Conservation (phyloP, 768 basidiomycete species). For the Leccinum broughii region DNA sequence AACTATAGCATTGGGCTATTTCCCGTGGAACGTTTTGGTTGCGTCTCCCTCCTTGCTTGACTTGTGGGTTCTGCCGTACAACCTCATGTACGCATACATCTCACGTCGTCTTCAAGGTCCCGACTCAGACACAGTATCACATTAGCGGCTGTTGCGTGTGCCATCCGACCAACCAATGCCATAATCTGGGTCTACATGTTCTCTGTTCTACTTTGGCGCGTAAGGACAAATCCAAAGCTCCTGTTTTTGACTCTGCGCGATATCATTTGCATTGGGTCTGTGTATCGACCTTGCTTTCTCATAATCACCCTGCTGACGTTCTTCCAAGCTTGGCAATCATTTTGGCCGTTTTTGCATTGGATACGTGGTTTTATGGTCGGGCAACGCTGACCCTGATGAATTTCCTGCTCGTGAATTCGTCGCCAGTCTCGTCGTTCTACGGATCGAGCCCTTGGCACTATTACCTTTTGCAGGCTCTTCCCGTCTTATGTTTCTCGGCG, state of each 20-base stretch:
- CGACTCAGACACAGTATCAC: slow-evolving; percentile 39
- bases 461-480: slow-evolving; percentile 83
- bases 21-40: slow-evolving; percentile 63
- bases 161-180: slow-evolving; percentile 85
- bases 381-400: slow-evolving; percentile 76
- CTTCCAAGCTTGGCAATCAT: slow-evolving; percentile 22
- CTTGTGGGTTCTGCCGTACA: slow-evolving; percentile 14
- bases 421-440: slow-evolving; percentile 89
- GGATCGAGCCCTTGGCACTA: slow-evolving; percentile 86
- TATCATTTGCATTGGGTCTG: slow-evolving; percentile 45
- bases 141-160: slow-evolving; percentile 76
- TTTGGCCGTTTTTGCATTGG: slow-evolving; percentile 46
- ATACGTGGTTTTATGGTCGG: slow-evolving; percentile 68
- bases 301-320: slow-evolving; percentile 11
- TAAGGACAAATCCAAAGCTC: slow-evolving; percentile 38
- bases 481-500: slow-evolving; percentile 72
- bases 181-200: slow-evolving; percentile 83
- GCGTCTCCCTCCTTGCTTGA: slow-evolving; percentile 25
- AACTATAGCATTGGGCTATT: slow-evolving; percentile 71
- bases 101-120: slow-evolving; percentile 35
- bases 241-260: slow-evolving; percentile 40
- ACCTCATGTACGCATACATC: slow-evolving; percentile 16
- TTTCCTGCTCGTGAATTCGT: slow-evolving; percentile 81
- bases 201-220: slow-evolving; percentile 52
- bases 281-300: slow-evolving; percentile 15